These are phyloP conservation scores for Aspergillus thermomutatus DNA, from an alignment of 2,329 filamentous ascomycete species.

Conservation along the genomic window DNA sequence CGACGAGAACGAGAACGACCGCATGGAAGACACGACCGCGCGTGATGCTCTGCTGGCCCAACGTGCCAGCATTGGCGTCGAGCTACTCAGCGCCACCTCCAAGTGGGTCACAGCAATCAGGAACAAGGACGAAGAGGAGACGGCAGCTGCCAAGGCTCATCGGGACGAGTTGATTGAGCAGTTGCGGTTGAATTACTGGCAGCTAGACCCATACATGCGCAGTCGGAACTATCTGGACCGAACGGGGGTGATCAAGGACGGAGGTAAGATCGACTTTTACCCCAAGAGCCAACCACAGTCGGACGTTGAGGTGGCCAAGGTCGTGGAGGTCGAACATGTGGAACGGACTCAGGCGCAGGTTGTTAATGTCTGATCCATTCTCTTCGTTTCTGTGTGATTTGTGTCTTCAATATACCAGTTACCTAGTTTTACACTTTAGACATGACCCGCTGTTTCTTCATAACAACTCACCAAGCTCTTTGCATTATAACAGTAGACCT, in stretches of 20 bases:
- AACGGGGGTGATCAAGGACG: constrained; percentile 63
- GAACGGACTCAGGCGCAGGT: constrained; percentile 12
- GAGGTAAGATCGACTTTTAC: constrained; percentile 70
- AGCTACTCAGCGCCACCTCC: constrained; percentile 70
- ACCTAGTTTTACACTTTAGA: not conserved
- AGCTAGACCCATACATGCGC: constrained; percentile 78
- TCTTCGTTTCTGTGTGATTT: not conserved
- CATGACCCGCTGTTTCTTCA: not conserved
- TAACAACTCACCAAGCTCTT: not conserved
- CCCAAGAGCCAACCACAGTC: constrained; percentile 25
- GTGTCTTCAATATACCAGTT: not conserved
- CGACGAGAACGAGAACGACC: constrained; percentile 66
- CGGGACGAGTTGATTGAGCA: constrained; percentile 61
- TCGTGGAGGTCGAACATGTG: constrained; percentile 16
- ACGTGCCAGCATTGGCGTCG: constrained; percentile 62
- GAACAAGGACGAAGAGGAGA: constrained; percentile 40
- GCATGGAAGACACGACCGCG: constrained; percentile 63
- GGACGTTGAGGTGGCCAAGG: constrained; percentile 6
- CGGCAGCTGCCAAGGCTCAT: constrained; percentile 50
- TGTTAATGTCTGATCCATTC: constrained; percentile 3
- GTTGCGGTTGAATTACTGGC: constrained; percentile 78
- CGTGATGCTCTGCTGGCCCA: constrained; percentile 61
- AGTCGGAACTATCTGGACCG: constrained; percentile 79
- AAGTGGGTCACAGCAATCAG: constrained; percentile 64
- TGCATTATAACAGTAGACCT: not conserved